Evolutionary conservation across 225 moss, liverwort and hornwort species (phyloP), one percentile per base, ranked within the genome.

Genomic region (Physcomitrellopsis africana): DNA sequence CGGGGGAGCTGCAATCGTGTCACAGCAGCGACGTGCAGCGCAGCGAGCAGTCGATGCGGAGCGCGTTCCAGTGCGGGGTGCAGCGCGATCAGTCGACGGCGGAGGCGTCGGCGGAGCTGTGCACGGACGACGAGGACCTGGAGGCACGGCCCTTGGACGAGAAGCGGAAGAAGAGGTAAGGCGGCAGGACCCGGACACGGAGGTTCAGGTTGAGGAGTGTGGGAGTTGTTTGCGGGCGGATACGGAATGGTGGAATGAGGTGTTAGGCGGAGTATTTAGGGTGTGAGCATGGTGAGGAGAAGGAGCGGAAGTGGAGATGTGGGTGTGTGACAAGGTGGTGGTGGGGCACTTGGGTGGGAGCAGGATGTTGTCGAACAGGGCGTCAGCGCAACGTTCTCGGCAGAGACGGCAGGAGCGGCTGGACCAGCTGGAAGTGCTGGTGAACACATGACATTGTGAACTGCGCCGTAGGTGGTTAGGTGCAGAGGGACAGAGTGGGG

Each of bases 281-380:
- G 1, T 18, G 43, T 59, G 46, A 60, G 29, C 13, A 47, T 60
- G 43, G 45, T n/a, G 9, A 32, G 18, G 65, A 59, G 45, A 45
- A 46, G 44, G 17, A 22, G 8, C 18, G 10, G 55, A n/a, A 49
- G 32, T 37, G 57, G 5, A 26, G 16, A 37, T 43, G 0, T 26
- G 12, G 20, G 52, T 23, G 23, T 63, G 37, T 63, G 52, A 73
- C 41, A 22, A 63, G 37, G 12, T 70, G 10, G 51, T 60, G 70
- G 52, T 45, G 42, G 60, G 32, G 32, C 32, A 37, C 32, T 37
- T 4, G 4, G 32, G 32, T 37, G 32, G 32, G 57, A 69, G 17
- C 85, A 93, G 93, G 79, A 93, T 86, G 89, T 54, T 89, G 43
- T 93, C 93, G 20, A 93, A 93, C 60, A 82, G 90, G 32, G 93